Evolutionary conservation across 768 basidiomycete genomes (phyloP).

Genomic region (Lactifluus subvellereus): DNA sequence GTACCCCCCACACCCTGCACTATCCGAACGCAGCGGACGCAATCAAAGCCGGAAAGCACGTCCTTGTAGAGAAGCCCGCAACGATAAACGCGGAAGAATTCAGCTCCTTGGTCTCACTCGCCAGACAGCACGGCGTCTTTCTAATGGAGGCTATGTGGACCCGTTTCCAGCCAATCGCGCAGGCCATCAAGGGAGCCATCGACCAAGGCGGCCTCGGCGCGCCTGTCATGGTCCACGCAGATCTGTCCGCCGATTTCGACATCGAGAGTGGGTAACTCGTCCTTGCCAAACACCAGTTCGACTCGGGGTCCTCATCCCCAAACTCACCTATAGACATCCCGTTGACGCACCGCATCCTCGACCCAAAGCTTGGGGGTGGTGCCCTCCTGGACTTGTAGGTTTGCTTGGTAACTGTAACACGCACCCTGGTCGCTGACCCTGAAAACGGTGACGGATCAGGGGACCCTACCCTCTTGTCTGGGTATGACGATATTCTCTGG

Average conservation of each 20-base stretch:
- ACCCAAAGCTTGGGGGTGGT: constrained; percentile 77
- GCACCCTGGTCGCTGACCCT: neutral
- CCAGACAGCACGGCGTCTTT: constrained; percentile 75
- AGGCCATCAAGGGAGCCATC: constrained; percentile 57
- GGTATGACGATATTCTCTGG: constrained; percentile 38
- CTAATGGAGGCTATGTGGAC: constrained; percentile 95
- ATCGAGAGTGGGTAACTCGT: constrained; percentile 47
- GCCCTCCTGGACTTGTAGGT: constrained; percentile 78
- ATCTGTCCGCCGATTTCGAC: constrained; percentile 66
- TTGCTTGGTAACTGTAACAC: neutral
- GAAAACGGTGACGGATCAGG: constrained; percentile 32
- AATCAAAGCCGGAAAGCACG: constrained; percentile 74
- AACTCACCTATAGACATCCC: constrained; percentile 46
- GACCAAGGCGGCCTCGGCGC: constrained; percentile 60
- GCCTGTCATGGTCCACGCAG: constrained; percentile 65
- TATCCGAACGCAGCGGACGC: constrained; percentile 71
- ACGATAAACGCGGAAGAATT: constrained; percentile 74
- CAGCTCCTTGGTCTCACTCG: constrained; percentile 62
- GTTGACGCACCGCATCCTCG: constrained; percentile 65
- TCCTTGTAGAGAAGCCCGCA: constrained; percentile 86
- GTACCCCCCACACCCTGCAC: constrained; percentile 83
- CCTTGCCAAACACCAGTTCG: neutral
- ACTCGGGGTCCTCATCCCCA: neutral
- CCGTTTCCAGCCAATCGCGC: constrained; percentile 64
- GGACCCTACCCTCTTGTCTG: constrained; percentile 81